Percentiles rank a stretch among this genome's conserved stretches.
Conservation (phyloP, 345 rosid genomes). For the Cardamine resedifolia region DNA sequence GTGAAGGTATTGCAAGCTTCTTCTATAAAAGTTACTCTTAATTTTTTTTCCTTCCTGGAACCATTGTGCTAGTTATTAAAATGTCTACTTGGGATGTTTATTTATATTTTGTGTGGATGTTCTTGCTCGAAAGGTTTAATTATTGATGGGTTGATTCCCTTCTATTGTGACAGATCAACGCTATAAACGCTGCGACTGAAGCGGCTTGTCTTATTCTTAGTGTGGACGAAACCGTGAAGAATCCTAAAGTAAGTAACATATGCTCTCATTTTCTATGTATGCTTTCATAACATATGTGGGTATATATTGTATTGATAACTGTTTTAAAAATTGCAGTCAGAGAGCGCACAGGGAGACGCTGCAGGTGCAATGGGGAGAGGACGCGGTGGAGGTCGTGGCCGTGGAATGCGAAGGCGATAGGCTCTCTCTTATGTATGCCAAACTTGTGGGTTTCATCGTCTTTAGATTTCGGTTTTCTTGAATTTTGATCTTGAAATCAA, state of each 20-base stretch:
- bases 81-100: not conserved
- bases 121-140: not conserved
- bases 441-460: slow-evolving; percentile 4
- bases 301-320: slow-evolving; percentile 1
- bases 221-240: slow-evolving; percentile 97
- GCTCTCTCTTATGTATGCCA: slow-evolving; percentile 14
- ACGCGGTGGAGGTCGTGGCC: slow-evolving; percentile 93
- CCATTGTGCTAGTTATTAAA: not conserved
- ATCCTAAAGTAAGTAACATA: slow-evolving; percentile 75
- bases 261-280: not conserved
- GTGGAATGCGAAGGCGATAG: slow-evolving; percentile 96
- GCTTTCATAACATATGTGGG: not conserved
- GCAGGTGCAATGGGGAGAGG: slow-evolving; percentile 91
- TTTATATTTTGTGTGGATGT: not conserved
- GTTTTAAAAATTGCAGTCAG: slow-evolving; percentile 56
- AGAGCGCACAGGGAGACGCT: slow-evolving; percentile 98
- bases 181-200: slow-evolving; percentile 98
- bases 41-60: not conserved
- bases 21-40: not conserved
- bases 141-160: not conserved
- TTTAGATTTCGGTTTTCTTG: slow-evolving; percentile 23
- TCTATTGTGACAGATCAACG: slow-evolving; percentile 65
- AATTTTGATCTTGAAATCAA: slow-evolving; percentile 24
- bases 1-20: slow-evolving; percentile 60
- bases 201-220: slow-evolving; percentile 95